Evolutionary conservation across 352 stramenopile genomes (phyloP), one percentile per base, ranked within the genome.

Genomic region (Paralagenidium karlingii): DNA sequence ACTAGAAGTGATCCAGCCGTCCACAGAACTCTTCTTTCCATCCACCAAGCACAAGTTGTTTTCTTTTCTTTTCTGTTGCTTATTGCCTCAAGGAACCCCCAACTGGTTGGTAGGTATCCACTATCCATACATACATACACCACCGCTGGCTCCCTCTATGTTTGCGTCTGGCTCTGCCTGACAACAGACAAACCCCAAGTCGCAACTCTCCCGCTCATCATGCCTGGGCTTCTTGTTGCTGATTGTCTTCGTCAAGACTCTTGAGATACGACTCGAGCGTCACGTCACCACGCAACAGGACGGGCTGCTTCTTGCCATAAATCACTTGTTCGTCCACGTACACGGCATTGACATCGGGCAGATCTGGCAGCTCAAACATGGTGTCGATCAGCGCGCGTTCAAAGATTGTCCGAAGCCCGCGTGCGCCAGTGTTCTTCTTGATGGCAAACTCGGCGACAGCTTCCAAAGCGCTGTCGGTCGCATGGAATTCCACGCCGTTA

Each of bases 351-450:
- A 97, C 86, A 50, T 96, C 68, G 24, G 68, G 51, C 39, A 91
- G 68, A 20, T 95, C 94, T 10, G 94, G 94, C 39, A 97, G 76
- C 20, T 96, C 84, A 65, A 97, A 98, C 79, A 98, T 97, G 22
- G 90, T 96, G 45, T 98, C 90, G 68, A 97, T 94, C 18, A 98
- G 74, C 21, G 94, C 81, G 27, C 68, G 66, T 52, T 95, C 94
- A 36, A 97, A 94, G 49, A 98, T 97, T 22, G 87, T 86, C 27
- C 94, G 80, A 26, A 99, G 64, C 11, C 94, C 95, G 49, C 95
- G 80, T n/a, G 94, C 95, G 18, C 95, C 95, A 7, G 95, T 98
- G 47, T 95, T 95, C 47, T 94, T 93, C 41, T 58, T 58, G 39
- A 97, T 76, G 12, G 95, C 94, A 27, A 84, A 86, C 39, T 85